Evolutionary conservation across 129 eudicot genomes (phyloP).

Genomic region (Pulicaria dysenterica): DNA sequence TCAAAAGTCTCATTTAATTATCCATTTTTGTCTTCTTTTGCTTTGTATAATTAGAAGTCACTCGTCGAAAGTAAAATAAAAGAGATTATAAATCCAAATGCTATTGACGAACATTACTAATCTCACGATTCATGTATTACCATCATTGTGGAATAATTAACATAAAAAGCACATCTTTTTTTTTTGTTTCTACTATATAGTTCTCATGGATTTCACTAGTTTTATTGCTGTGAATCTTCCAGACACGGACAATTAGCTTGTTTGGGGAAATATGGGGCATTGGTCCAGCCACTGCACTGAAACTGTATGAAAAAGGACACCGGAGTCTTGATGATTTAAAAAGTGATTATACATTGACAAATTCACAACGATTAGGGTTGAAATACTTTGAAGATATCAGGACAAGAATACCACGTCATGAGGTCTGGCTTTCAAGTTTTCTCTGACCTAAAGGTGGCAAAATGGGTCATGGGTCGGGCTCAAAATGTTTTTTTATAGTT

Average conservation of each 20-base stretch:
- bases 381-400: constrained; percentile 83
- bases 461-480: background rate
- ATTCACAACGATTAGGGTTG: constrained; percentile 77
- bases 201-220: constrained; percentile 12
- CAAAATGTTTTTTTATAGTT: background rate
- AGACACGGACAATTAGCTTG: constrained; percentile 79
- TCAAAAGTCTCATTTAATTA: background rate
- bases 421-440: constrained; percentile 49
- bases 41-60: too few relatives aligned
- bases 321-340: constrained; percentile 76
- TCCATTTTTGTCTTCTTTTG: too few relatives aligned
- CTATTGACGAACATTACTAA: background rate
- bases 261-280: constrained; percentile 99
- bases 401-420: constrained; percentile 88
- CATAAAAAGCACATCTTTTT: too few relatives aligned
- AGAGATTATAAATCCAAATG: background rate
- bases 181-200: background rate
- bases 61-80: too few relatives aligned
- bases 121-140: constrained; percentile 6
- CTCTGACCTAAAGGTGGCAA: background rate
- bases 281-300: constrained; percentile 93
- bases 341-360: constrained; percentile 65
- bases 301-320: constrained; percentile 85
- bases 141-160: too few relatives aligned
- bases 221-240: constrained; percentile 10